Evolutionary conservation across 2,329 filamentous ascomycete genomes (phyloP).

Genomic region (Mycocentrospora acerina): DNA sequence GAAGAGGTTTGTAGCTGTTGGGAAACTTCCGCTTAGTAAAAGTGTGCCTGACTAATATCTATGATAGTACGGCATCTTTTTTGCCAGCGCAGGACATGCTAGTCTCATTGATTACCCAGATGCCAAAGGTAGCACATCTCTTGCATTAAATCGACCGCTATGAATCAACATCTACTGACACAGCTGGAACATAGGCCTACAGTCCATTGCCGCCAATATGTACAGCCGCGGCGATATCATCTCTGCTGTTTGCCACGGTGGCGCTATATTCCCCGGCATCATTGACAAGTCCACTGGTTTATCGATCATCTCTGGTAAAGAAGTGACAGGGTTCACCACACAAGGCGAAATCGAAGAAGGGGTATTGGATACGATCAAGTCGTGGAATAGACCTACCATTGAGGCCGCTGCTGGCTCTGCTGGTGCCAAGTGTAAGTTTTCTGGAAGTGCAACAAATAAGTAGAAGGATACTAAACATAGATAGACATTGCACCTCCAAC

Average conservation of each 20-base stretch:
- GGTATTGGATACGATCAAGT: constrained; percentile 37
- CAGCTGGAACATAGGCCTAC: too few relatives aligned
- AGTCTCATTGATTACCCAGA: constrained; percentile 50
- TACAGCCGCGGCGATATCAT: constrained; percentile 44
- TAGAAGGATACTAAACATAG: too few relatives aligned
- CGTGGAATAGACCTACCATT: constrained; percentile 28
- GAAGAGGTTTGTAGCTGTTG: too few relatives aligned
- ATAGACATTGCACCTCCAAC: constrained; percentile 18
- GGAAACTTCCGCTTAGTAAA: too few relatives aligned
- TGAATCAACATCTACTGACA: too few relatives aligned
- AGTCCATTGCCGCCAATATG: too few relatives aligned
- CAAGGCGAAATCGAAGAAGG: constrained; percentile 38
- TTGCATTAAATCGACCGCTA: too few relatives aligned
- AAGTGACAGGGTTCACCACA: constrained; percentile 45
- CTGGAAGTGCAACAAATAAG: neutral
- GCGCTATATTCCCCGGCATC: constrained; percentile 42
- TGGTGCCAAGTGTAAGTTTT: constrained; percentile 36
- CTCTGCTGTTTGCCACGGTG: constrained; percentile 47
- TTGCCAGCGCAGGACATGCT: constrained; percentile 48
- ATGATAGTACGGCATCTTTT: constrained; percentile 43
- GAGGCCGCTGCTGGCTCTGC: constrained; percentile 29
- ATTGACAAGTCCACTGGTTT: constrained; percentile 32
- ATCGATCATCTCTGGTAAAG: constrained; percentile 38
- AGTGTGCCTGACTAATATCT: too few relatives aligned
- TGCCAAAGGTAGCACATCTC: constrained; percentile 41